Evolutionary conservation across 75 land plant genomes (phyloP).

Genomic region (Pseudotsuga menziesii): DNA sequence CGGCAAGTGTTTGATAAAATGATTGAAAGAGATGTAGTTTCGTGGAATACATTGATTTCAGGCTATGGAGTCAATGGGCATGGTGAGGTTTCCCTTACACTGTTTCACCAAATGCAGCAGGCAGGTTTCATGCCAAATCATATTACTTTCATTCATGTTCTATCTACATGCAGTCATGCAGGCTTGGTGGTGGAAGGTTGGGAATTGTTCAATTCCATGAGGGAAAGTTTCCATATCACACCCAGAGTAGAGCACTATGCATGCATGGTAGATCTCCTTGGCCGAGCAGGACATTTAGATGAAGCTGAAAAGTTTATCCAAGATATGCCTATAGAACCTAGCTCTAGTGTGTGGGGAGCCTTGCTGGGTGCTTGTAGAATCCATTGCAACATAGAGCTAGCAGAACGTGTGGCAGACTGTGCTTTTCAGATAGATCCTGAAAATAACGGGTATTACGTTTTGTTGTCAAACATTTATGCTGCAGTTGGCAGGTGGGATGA

Average conservation of each 20-base stretch:
- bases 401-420: slow-evolving; percentile 27
- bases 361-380: slow-evolving; percentile 45
- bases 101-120: slow-evolving; percentile 34
- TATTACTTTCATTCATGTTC: slow-evolving; percentile 31
- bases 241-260: slow-evolving; percentile 51
- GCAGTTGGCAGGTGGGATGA: slow-evolving; percentile 34
- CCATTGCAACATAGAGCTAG: slow-evolving; percentile 32
- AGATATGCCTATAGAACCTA: slow-evolving; percentile 41
- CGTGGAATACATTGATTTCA: slow-evolving; percentile 62
- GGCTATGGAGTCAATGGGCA: slow-evolving; percentile 50
- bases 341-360: slow-evolving; percentile 34
- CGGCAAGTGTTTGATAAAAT: slow-evolving; percentile 33
- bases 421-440: slow-evolving; percentile 41
- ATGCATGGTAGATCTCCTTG: slow-evolving; percentile 48
- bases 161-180: slow-evolving; percentile 34
- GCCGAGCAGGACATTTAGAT: slow-evolving; percentile 54
- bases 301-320: slow-evolving; percentile 50
- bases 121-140: slow-evolving; percentile 42
- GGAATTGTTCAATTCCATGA: slow-evolving; percentile 39
- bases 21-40: slow-evolving; percentile 30
- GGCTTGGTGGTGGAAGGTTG: slow-evolving; percentile 43
- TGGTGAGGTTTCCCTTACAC: slow-evolving; percentile 30
- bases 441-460: slow-evolving; percentile 13
- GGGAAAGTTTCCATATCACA: slow-evolving; percentile 25
- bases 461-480: slow-evolving; percentile 28